A percentile compares a stretch with the other conserved stretches of the same genome.
Conservation (phyloP, 768 basidiomycete species). For the Coprinopsis strossmayeri region DNA sequence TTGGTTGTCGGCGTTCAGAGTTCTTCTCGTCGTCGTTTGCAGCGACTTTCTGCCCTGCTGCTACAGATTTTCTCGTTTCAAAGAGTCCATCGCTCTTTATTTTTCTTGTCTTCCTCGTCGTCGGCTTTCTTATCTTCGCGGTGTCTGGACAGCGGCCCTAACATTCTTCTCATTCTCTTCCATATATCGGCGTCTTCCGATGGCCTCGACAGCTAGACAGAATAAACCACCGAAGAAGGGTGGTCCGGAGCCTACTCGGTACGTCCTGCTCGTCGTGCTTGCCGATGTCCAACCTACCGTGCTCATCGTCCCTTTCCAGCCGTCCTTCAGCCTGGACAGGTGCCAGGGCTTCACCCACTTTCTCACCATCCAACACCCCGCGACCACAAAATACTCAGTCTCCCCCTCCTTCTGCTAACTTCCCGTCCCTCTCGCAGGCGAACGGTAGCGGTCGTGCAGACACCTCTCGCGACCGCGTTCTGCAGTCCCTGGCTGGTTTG, state of each 20-base stretch:
- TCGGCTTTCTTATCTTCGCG: slow-evolving; percentile 25
- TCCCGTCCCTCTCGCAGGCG: slow-evolving; percentile 40
- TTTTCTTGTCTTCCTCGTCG: slow-evolving; percentile 17
- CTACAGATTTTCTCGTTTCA: slow-evolving; percentile 12
- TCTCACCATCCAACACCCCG: slow-evolving; percentile 44
- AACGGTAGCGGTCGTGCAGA: slow-evolving; percentile 43
- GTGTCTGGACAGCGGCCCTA: slow-evolving; percentile 30
- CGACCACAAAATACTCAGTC: slow-evolving; percentile 29
- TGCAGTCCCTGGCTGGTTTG: slow-evolving; percentile 61
- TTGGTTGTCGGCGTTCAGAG: slow-evolving; percentile 5
- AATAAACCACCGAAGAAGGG: slow-evolving; percentile 61
- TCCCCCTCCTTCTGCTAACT: slow-evolving; percentile 28
- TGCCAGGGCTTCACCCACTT: slow-evolving; percentile 64
- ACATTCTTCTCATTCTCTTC: slow-evolving; percentile 21
- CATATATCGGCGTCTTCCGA: slow-evolving; percentile 28
- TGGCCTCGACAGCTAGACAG: slow-evolving; percentile 63
- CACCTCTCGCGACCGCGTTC: slow-evolving; percentile 47
- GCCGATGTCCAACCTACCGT: slow-evolving; percentile 24
- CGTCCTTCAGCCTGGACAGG: slow-evolving; percentile 57
- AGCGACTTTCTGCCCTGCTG: slow-evolving; percentile 11
- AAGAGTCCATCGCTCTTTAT: slow-evolving; percentile 13
- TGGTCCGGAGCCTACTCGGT: slow-evolving; percentile 53
- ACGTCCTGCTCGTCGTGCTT: slow-evolving; percentile 16
- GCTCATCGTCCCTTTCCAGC: slow-evolving; percentile 14
- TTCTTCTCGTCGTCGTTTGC: slow-evolving; percentile 15